Evolutionary conservation across 2,329 filamentous ascomycete genomes (phyloP).

Genomic region (Exutisphaerella laricina): DNA sequence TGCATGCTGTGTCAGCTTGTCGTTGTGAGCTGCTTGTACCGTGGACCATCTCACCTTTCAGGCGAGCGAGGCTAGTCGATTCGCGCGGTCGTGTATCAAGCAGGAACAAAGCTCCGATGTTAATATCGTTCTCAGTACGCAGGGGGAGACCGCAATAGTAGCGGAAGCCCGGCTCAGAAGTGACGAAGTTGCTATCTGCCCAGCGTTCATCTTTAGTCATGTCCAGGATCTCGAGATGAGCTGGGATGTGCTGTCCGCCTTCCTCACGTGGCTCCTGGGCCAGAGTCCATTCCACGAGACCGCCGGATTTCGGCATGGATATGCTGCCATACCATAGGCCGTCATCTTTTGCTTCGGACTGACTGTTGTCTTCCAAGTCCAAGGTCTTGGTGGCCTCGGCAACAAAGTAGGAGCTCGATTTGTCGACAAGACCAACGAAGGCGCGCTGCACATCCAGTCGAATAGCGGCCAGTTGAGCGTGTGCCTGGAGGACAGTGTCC

Average conservation of each 20-base stretch:
- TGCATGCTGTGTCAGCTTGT: constrained; percentile 6
- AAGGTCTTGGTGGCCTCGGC: constrained; percentile 48
- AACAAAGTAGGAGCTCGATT: constrained; percentile 46
- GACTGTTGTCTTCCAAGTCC: constrained; percentile 30
- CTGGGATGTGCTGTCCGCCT: constrained; percentile 27
- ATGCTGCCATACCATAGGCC: constrained; percentile 39
- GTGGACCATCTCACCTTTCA: constrained; percentile 9
- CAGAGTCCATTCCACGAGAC: constrained; percentile 51
- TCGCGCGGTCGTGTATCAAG: constrained; percentile 54
- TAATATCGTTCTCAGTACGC: constrained; percentile 31
- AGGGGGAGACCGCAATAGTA: constrained; percentile 35
- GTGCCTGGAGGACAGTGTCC: constrained; percentile 41
- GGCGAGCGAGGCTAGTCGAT: constrained; percentile 11
- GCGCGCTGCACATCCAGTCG: constrained; percentile 44
- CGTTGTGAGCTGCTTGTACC: background rate
- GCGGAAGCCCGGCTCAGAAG: constrained; percentile 27
- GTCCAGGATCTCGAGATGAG: constrained; percentile 35
- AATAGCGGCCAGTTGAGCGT: constrained; percentile 47
- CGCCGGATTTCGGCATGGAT: constrained; percentile 56
- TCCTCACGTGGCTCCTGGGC: constrained; percentile 14
- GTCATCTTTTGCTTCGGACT: constrained; percentile 26
- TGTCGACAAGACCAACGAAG: constrained; percentile 49
- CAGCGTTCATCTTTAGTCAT: constrained; percentile 29
- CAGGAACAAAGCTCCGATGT: constrained; percentile 55
- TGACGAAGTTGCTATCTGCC: constrained; percentile 28